phyloP scores from a whole-genome alignment of 2,329 filamentous ascomycete genomes.

The Penicillium aurantiogriseum region DNA sequence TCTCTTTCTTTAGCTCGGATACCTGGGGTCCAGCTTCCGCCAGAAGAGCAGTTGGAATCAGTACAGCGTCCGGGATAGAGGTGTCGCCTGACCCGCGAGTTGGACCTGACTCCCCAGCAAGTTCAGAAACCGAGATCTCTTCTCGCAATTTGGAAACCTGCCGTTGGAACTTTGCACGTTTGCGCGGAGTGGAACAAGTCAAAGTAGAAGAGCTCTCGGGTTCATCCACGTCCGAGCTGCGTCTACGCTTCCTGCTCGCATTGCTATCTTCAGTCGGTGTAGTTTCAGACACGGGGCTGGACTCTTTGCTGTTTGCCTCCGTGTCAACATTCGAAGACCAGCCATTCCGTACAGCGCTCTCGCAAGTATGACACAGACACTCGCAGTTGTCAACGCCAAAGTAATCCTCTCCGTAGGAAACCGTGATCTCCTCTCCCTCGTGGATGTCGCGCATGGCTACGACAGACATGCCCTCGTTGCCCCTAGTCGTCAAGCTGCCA shows the following conservation, averaged over 20 bases:
- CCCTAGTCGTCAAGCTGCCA: slow-evolving; percentile 78
- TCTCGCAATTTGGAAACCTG: slow-evolving; percentile 39
- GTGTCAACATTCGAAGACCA: slow-evolving; percentile 62
- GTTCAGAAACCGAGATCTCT: slow-evolving; percentile 36
- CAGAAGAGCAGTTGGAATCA: slow-evolving; percentile 3
- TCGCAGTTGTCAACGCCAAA: slow-evolving; percentile 95
- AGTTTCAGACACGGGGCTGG: slow-evolving; percentile 32
- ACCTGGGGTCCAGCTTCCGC: slow-evolving; percentile 3
- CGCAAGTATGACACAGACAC: slow-evolving; percentile 87
- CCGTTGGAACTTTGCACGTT: slow-evolving; percentile 34
- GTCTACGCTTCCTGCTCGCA: slow-evolving; percentile 31
- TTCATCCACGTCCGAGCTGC: slow-evolving; percentile 30
- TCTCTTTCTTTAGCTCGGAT: slow-evolving; percentile 18
- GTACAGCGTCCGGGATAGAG: slow-evolving; percentile 9
- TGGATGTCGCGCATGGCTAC: slow-evolving; percentile 79
- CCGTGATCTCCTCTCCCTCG: slow-evolving; percentile 90
- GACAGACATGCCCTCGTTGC: slow-evolving; percentile 85
- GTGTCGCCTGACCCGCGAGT: slow-evolving; percentile 13
- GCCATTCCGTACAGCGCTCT: slow-evolving; percentile 71
- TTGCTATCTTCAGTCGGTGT: slow-evolving; percentile 15
- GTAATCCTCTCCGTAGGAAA: slow-evolving; percentile 93
- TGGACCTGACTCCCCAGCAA: slow-evolving; percentile 22
- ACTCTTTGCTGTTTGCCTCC: slow-evolving; percentile 35
- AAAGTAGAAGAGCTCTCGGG: slow-evolving; percentile 24
- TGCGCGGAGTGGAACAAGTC: slow-evolving; percentile 30